Base-by-base conservation (phyloP, 306 rosid genomes). In the Corylus avellana region DNA sequence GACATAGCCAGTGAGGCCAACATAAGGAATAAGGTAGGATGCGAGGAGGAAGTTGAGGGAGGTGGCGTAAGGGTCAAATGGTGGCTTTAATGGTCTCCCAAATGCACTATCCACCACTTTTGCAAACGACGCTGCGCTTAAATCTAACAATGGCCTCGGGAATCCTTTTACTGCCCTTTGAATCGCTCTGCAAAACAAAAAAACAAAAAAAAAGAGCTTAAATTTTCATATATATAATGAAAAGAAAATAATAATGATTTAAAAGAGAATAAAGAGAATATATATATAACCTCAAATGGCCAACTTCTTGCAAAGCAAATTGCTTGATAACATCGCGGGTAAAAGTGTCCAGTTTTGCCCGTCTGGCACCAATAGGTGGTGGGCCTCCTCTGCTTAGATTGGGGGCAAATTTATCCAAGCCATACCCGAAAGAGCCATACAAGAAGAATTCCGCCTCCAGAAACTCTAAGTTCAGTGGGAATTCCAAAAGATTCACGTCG, bases 1-100 rank as follows among this genome's bases (percentile, higher is more conserved):
- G 58, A 87, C 98, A 75, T 94, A 92, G 27, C 92, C 95, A 8
- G 98, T 91, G 73, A 94, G 98, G 13, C 97, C 97, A 85, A 92
- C 91, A 77, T 94, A 92, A 76, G 97, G 97, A 69, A 92, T 32
- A 1, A 91, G 18, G 12, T 91, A 92, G 69, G 93, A 86, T 25
- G 97, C 97, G 57, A 94, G 87, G 56, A 94, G 79, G 77, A 61
- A 94, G 79, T 94, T 92, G 39, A 92, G 77, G 0, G 49, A 46
- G 69, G 79, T 87, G 35, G 89, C 90, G 70, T 91, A 94, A 14
- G 92, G 92, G 62, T 94, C 90, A 44, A 94, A 94, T 22, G 93
- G 91, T 13, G 98, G 98, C 3, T 0, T 12, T 11, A 92, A 35
- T 7, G 37, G 77, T 50, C 22, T 46, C 8, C 90, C 98, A 70